Evolutionary conservation across 805 yeast genomes (phyloP).

Genomic region (Lipomyces sp.): DNA sequence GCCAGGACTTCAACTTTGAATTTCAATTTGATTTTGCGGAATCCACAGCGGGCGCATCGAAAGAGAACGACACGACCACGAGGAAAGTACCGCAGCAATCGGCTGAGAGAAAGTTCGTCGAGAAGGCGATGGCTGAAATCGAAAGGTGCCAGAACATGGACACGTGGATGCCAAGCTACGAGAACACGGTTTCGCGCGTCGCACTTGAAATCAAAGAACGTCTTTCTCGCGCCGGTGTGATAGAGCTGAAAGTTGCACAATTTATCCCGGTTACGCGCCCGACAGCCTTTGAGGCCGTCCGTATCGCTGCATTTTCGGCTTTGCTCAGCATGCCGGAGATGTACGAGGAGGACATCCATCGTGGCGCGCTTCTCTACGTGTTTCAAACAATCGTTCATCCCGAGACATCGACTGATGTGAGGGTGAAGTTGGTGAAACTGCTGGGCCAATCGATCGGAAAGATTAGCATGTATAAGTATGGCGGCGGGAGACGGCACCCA

Average conservation of each 20-base stretch:
- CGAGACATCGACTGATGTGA: conserved; percentile 54
- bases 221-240: conserved; percentile 55
- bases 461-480: conserved; percentile 17
- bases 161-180: conserved; percentile 78
- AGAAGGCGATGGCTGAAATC: conserved; percentile 60
- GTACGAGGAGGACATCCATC: conserved; percentile 48
- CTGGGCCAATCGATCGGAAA: conserved; percentile 26
- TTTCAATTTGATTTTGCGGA: conserved; percentile 23
- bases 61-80: background rate
- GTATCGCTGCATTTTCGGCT: conserved; percentile 68
- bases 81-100: conserved; percentile 3
- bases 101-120: conserved; percentile 38
- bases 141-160: conserved; percentile 76
- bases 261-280: conserved; percentile 52
- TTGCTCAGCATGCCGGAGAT: conserved; percentile 68
- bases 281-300: conserved; percentile 48
- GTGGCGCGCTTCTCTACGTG: conserved; percentile 56
- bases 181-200: conserved; percentile 50
- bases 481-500: conserved; percentile 7
- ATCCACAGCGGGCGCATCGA: background rate
- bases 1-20: conserved; percentile 13
- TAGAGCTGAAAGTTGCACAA: conserved; percentile 52
- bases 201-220: conserved; percentile 55
- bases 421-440: conserved; percentile 34
- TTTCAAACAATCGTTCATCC: conserved; percentile 51